Evolutionary conservation across 768 basidiomycete genomes (phyloP).

Genomic region (button mushroom (Agaricus bisporus)): DNA sequence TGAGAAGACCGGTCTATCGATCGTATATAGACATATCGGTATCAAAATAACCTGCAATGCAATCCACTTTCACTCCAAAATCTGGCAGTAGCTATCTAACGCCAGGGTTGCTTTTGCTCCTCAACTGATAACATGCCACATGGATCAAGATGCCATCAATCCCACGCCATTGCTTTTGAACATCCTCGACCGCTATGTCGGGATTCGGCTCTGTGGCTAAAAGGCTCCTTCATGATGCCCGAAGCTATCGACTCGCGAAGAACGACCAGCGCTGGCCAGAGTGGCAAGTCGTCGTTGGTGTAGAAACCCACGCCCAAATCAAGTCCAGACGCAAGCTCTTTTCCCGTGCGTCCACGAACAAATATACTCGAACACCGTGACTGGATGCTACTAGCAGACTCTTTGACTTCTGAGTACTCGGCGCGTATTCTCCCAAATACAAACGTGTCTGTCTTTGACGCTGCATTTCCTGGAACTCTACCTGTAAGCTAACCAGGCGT

Average conservation of each 20-base stretch:
- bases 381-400: constrained; percentile 21
- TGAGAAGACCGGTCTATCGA: too few relatives aligned
- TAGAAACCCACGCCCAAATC: constrained; percentile 95
- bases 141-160: too few relatives aligned
- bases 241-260: constrained; percentile 17
- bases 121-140: too few relatives aligned
- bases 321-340: constrained; percentile 86
- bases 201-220: neutral
- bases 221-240: constrained; percentile 26
- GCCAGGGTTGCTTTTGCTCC: too few relatives aligned
- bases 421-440: constrained; percentile 53
- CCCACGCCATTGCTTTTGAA: too few relatives aligned
- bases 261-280: constrained; percentile 64
- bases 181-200: too few relatives aligned
- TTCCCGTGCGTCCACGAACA: constrained; percentile 44
- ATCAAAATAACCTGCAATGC: too few relatives aligned
- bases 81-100: too few relatives aligned
- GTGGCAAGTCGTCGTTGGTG: constrained; percentile 87
- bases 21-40: too few relatives aligned
- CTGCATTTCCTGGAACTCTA: constrained; percentile 89
- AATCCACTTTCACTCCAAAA: too few relatives aligned
- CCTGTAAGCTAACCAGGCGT: constrained; percentile 50
- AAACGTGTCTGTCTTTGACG: constrained; percentile 73
- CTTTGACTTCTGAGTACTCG: constrained; percentile 28
- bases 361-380: neutral